A percentile compares a stretch with the other conserved stretches of the same genome.
Conservation (phyloP, 768 basidiomycete genomes). For the Rhizopogon rudus region DNA sequence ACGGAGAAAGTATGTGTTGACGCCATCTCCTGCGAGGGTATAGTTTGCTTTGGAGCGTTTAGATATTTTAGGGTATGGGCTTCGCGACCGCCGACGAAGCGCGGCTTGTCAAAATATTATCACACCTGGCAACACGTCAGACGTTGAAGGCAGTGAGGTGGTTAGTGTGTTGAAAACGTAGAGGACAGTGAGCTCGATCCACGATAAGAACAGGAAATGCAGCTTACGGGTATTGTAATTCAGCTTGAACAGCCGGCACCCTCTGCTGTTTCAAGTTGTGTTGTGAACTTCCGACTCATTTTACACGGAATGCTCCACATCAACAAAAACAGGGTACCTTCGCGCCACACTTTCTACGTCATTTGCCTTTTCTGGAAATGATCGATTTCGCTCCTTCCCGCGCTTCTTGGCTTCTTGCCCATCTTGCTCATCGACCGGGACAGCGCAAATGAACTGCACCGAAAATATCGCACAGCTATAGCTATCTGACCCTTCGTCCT, state of each 20-base stretch:
- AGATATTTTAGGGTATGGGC: conserved; percentile 7
- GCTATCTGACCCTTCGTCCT: too few species aligned
- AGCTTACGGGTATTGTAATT: not conserved
- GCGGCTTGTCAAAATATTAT: not conserved
- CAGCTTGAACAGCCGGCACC: not conserved
- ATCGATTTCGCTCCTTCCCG: not conserved
- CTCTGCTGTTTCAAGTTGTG: not conserved
- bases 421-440: not conserved
- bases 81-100: not conserved
- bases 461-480: too few species aligned
- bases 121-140: not conserved
- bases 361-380: conserved; percentile 12
- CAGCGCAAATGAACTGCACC: too few species aligned
- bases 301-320: conserved; percentile 28
- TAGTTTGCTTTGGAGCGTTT: not conserved
- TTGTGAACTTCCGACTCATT: conserved; percentile 14
- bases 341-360: conserved; percentile 30
- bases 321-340: conserved; percentile 29
- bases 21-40: conserved; percentile 11
- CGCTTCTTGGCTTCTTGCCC: not conserved
- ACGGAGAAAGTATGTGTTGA: conserved; percentile 3
- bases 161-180: not conserved
- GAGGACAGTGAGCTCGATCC: conserved; percentile 4
- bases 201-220: not conserved
- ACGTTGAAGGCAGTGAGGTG: not conserved